Conservation (phyloP, 495 filamentous ascomycete genomes). For the Mytilinidion resinicola region DNA sequence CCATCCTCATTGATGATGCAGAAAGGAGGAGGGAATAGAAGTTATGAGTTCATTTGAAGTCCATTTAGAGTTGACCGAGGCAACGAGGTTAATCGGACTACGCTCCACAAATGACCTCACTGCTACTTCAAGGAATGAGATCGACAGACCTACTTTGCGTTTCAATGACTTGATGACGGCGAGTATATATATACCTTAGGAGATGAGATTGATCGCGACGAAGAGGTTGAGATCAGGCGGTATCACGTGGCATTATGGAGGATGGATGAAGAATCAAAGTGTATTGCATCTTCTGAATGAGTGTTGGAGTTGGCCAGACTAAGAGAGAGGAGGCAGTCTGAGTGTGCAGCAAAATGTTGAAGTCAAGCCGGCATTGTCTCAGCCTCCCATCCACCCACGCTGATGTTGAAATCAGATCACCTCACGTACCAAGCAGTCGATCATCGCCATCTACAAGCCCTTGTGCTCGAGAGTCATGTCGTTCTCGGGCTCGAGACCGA, state of each 20-base stretch:
- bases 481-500: slow-evolving; percentile 94
- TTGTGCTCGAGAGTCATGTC: slow-evolving; percentile 99
- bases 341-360: not conserved
- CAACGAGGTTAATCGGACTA: no score
- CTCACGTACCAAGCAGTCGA: not conserved
- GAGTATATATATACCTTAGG: not conserved
- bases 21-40: not conserved
- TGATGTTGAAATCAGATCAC: not conserved
- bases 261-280: not conserved
- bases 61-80: no score
- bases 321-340: not conserved
- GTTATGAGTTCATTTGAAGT: not conserved
- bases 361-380: not conserved
- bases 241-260: not conserved
- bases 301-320: not conserved
- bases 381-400: no score
- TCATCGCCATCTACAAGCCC: slow-evolving; percentile 57
- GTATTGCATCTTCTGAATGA: not conserved
- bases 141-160: no score
- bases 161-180: not conserved
- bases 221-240: not conserved
- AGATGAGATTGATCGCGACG: not conserved
- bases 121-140: no score
- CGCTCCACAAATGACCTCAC: no score
- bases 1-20: slow-evolving; percentile 26